phyloP scores from a whole-genome alignment of 1,139 yeast genomes.

The Arxiozyma bovina region DNA sequence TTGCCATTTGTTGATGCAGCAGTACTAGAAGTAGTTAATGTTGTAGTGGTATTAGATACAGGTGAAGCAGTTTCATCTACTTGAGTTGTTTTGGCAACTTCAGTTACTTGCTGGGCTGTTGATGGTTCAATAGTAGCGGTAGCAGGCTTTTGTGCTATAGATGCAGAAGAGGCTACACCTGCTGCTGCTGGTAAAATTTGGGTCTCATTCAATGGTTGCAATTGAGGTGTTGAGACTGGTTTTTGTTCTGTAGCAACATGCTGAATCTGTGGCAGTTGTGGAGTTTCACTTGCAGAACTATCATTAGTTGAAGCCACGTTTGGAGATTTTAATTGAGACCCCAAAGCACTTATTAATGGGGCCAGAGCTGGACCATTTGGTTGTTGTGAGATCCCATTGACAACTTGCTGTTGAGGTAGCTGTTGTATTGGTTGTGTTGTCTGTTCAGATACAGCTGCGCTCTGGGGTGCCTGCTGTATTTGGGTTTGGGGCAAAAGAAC shows the following conservation, averaged over 20 bases:
- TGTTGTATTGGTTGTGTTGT: not conserved
- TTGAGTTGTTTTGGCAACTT: constrained; percentile 9
- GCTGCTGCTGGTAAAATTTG: not conserved
- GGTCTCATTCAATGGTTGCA: not conserved
- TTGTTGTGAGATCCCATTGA: constrained; percentile 1
- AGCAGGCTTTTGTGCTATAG: not conserved
- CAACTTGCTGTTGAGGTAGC: not conserved
- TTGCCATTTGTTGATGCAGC: constrained; percentile 5
- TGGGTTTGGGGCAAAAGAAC: constrained; percentile 2
- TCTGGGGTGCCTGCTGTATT: constrained; percentile 5
- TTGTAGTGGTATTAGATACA: constrained; percentile 4
- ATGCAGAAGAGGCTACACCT: too few relatives aligned
- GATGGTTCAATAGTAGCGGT: constrained; percentile 12
- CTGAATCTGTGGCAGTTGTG: constrained; percentile 7
- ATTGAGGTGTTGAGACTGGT: constrained; percentile 7
- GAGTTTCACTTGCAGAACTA: not conserved
- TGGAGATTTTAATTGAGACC: constrained; percentile 10
- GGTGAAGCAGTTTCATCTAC: not conserved
- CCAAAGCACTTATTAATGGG: constrained; percentile 13
- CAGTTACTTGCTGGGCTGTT: constrained; percentile 26
- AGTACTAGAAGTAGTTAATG: constrained; percentile 21
- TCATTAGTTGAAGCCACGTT: not conserved
- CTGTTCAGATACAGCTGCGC: not conserved
- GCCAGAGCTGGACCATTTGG: constrained; percentile 12
- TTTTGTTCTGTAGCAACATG: not conserved